Evolutionary conservation across 1,139 yeast genomes (phyloP).

Genomic region (Taphrina confusa): DNA sequence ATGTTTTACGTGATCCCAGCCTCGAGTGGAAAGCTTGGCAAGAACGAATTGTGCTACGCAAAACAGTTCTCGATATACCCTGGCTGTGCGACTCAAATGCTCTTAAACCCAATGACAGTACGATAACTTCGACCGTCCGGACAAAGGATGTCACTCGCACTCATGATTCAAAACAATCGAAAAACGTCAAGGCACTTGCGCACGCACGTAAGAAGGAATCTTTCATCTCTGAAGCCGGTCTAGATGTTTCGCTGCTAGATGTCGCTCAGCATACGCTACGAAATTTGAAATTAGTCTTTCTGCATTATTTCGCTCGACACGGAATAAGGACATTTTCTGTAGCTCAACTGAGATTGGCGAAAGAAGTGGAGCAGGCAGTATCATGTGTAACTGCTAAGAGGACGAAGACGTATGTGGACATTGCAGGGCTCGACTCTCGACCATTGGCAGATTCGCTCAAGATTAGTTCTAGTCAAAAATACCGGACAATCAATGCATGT

Average conservation of each 20-base stretch:
- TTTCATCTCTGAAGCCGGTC: neutral
- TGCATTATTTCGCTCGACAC: constrained; percentile 1
- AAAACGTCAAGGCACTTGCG: neutral
- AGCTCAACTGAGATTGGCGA: constrained; percentile 12
- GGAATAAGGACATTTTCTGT: constrained; percentile 21
- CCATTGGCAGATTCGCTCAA: neutral
- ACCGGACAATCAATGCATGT: constrained; percentile 27
- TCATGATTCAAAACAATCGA: neutral
- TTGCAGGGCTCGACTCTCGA: neutral
- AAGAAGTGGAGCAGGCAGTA: constrained; percentile 28
- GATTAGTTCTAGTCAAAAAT: constrained; percentile 10
- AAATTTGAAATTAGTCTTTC: constrained; percentile 16
- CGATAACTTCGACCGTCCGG: neutral
- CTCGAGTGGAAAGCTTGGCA: constrained; percentile 32
- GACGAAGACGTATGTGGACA: neutral
- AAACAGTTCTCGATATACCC: constrained; percentile 27
- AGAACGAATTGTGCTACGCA: constrained; percentile 17
- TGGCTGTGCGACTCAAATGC: constrained; percentile 5
- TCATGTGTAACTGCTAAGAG: constrained; percentile 9
- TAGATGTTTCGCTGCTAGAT: neutral
- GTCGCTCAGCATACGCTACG: constrained; percentile 9
- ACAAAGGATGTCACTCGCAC: too few species aligned
- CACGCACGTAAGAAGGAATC: constrained; percentile 6
- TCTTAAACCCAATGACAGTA: neutral
- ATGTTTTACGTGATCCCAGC: constrained; percentile 17